Evolutionary conservation across 2,329 filamentous ascomycete genomes (phyloP), one percentile per base, ranked within the genome.

Genomic region (Furcasterigmium furcatum): DNA sequence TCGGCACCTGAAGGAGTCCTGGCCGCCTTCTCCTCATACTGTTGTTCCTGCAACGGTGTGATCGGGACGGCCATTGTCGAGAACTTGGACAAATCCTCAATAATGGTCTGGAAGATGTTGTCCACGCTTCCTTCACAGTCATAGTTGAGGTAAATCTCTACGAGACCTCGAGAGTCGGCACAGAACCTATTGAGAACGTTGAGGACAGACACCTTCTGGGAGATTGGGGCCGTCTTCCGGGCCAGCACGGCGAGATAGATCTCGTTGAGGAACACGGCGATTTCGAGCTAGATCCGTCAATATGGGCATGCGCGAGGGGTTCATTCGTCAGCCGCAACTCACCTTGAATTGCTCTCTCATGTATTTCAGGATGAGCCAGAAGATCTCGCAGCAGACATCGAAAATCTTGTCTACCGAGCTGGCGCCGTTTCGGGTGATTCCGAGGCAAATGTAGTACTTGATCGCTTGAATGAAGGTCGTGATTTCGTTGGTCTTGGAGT

Each of bases 141-240:
- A 61, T 99, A 99, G 66, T 99, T 99, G 51, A 99, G 79, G 65
- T 99, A 99, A 13, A 91, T 86, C 66, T 99, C 94, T 14, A 99
- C 94, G 41, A 99, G 66, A 0, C 90, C 91, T 53, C 89, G 80
- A 2, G 92, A 89, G 61, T 99, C 94, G 14, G 82, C 84, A 48
- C 87, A 91, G 40, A 99, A 75, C 47, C 92, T 80, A 56, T 89
- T 87, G 43, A 99, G 76, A 21, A 99, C 82, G 49, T 83, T 84
- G 64, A 99, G 81, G 54, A 97, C 94, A 60, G 92, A 91, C 45
- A 94, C 80, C 66, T 97, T 99, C 62, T 99, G 94, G 49, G 91
- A 91, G 9, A 86, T 71, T 4, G 92, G 92, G 1, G 92, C 91
- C 48, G 84, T 91, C 52, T 86, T 84, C 64, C 92, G 88, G 41